These are phyloP conservation scores for Prunus mume DNA, from an alignment of 306 rosid species.

Conservation along the genomic window DNA sequence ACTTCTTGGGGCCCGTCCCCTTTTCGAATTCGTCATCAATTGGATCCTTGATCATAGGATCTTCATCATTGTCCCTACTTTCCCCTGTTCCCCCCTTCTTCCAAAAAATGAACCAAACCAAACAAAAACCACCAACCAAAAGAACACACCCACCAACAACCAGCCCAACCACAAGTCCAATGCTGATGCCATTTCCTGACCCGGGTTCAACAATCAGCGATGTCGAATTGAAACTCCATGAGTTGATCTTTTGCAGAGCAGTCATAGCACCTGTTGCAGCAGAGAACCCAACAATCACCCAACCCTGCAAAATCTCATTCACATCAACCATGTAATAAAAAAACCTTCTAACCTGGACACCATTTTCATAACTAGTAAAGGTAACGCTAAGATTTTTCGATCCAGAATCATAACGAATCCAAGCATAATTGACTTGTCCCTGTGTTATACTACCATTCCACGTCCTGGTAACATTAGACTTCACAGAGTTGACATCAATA, in stretches of 20 bases:
- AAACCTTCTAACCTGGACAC: background rate
- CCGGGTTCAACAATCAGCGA: background rate
- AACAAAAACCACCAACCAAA: background rate
- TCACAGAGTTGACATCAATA: slow-evolving; percentile 4
- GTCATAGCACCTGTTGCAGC: background rate
- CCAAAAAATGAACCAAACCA: background rate
- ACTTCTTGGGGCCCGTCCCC: slow-evolving; percentile 7
- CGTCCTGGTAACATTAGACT: background rate
- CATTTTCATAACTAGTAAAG: slow-evolving; percentile 10
- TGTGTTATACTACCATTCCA: slow-evolving; percentile 18
- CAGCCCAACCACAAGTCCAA: background rate
- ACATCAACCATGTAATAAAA: slow-evolving; percentile 6
- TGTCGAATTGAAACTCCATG: background rate
- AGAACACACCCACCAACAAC: background rate
- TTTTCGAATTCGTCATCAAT: background rate
- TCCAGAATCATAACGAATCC: slow-evolving; percentile 21
- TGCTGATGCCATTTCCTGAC: background rate
- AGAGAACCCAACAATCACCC: slow-evolving; percentile 2
- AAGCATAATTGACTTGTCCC: slow-evolving; percentile 12
- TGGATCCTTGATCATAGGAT: background rate
- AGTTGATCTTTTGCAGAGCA: background rate
- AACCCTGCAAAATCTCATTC: background rate
- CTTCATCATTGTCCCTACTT: slow-evolving; percentile 18
- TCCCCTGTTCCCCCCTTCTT: background rate
- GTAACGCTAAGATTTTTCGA: slow-evolving; percentile 23